Evolutionary conservation across 2,329 filamentous ascomycete genomes (phyloP).

Genomic region (Ceratocystis cubensis): DNA sequence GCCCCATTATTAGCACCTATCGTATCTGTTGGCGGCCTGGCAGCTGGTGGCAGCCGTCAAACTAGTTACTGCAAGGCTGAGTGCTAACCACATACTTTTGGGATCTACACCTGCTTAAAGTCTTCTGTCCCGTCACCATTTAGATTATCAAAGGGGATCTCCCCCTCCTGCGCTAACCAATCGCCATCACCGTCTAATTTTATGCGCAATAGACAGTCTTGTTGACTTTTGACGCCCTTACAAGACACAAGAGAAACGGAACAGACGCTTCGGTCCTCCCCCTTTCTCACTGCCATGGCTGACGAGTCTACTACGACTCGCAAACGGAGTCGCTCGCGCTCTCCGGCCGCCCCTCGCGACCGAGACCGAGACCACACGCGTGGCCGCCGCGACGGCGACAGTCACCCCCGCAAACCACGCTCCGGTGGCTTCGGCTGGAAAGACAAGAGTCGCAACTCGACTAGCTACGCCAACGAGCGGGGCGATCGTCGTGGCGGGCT

Average conservation of each 20-base stretch:
- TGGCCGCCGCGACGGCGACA: slow-evolving; percentile 39
- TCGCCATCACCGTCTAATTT: no score
- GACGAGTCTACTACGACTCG: neutral
- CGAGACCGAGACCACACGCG: slow-evolving; percentile 29
- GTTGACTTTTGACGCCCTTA: no score
- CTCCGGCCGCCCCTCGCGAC: slow-evolving; percentile 27
- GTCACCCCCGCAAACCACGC: slow-evolving; percentile 14
- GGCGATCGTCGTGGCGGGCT: slow-evolving; percentile 28
- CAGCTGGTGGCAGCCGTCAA: neutral
- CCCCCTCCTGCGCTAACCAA: no score
- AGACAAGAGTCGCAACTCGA: slow-evolving; percentile 36
- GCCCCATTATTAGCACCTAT: neutral
- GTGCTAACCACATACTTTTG: neutral
- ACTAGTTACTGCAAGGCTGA: neutral
- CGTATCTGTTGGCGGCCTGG: neutral
- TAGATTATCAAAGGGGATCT: neutral
- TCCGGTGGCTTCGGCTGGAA: slow-evolving; percentile 42
- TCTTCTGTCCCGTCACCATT: neutral
- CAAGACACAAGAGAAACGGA: neutral
- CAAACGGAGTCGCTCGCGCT: slow-evolving; percentile 4
- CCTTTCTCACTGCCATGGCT: neutral
- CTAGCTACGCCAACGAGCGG: slow-evolving; percentile 30
- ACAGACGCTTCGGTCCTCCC: neutral
- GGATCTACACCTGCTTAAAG: neutral
- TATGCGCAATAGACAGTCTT: no score